A percentile compares a stretch with the other conserved stretches of the same genome.
phyloP scores from a whole-genome alignment of 202 grass and related monocot genomes.

The Hordeum pubiflorum region DNA sequence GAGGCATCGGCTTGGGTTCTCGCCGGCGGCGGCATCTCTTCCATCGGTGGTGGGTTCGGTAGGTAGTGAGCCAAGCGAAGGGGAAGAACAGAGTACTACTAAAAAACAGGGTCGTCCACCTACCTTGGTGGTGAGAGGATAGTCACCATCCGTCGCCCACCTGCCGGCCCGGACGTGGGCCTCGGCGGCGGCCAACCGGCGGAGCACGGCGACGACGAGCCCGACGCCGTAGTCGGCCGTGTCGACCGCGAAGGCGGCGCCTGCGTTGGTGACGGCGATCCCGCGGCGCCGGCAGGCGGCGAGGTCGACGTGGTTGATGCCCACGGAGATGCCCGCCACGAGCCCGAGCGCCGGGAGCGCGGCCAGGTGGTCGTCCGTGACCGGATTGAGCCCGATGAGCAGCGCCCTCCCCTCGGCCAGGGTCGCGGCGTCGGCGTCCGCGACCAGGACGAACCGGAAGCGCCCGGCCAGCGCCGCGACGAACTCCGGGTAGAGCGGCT shows the following conservation, averaged over 20 bases:
- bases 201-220: slow-evolving; percentile 40
- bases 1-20: not conserved
- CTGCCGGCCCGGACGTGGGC: slow-evolving; percentile 25
- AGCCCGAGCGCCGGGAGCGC: slow-evolving; percentile 37
- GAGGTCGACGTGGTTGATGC: slow-evolving; percentile 50
- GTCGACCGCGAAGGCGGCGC: slow-evolving; percentile 24
- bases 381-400: not conserved
- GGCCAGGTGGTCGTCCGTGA: slow-evolving; percentile 2
- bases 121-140: slow-evolving; percentile 19
- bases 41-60: not conserved
- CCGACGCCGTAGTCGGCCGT: slow-evolving; percentile 41
- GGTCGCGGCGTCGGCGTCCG: not conserved
- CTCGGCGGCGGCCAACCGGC: slow-evolving; percentile 37
- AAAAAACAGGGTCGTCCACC: not conserved
- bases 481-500: not conserved
- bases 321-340: slow-evolving; percentile 23
- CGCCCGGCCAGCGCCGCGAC: not conserved
- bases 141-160: slow-evolving; percentile 23
- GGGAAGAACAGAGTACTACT: not conserved
- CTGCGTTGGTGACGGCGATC: slow-evolving; percentile 52
- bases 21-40: not conserved
- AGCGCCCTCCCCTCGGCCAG: not conserved
- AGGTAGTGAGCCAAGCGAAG: not conserved
- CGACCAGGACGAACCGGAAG: not conserved
- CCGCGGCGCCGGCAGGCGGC: slow-evolving; percentile 37